phyloP scores from a whole-genome alignment of 257 asterid species.

The Solanum neorickii region DNA sequence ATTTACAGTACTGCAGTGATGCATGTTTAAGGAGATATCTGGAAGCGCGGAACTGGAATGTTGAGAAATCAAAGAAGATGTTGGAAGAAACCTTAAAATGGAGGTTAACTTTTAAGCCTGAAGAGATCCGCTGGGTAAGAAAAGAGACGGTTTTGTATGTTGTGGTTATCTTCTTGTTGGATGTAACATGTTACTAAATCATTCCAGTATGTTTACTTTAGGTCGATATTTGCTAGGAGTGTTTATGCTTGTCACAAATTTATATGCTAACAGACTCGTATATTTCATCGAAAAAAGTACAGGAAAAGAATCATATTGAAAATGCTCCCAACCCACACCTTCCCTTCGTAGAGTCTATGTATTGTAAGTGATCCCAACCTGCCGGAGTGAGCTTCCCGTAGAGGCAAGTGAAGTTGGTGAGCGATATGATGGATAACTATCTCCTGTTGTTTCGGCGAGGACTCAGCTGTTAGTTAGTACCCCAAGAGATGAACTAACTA shows the following conservation, averaged over 20 bases:
- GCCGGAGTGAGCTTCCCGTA: neutral
- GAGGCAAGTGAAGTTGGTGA: neutral
- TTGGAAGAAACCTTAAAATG: conserved; percentile 81
- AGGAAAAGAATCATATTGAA: neutral
- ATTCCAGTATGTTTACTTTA: neutral
- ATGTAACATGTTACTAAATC: neutral
- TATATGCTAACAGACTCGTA: neutral
- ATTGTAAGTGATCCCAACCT: neutral
- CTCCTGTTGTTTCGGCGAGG: neutral
- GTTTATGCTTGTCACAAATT: neutral
- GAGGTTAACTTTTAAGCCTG: conserved; percentile 81
- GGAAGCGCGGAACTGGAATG: conserved; percentile 82
- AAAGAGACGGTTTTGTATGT: neutral
- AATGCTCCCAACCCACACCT: neutral
- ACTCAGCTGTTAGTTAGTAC: neutral
- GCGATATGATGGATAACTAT: neutral
- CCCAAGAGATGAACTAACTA: neutral
- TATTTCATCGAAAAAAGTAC: no score
- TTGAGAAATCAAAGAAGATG: conserved; percentile 85
- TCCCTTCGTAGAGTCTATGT: neutral
- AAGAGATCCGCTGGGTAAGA: conserved; percentile 95
- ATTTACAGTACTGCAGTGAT: conserved; percentile 56
- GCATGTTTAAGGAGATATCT: conserved; percentile 77
- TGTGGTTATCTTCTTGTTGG: neutral
- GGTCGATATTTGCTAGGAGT: neutral